Percentiles rank a stretch among this genome's conserved stretches.
These are phyloP conservation scores for Phytophthora idaei DNA, from an alignment of 352 stramenopile species.

Conservation along the genomic window DNA sequence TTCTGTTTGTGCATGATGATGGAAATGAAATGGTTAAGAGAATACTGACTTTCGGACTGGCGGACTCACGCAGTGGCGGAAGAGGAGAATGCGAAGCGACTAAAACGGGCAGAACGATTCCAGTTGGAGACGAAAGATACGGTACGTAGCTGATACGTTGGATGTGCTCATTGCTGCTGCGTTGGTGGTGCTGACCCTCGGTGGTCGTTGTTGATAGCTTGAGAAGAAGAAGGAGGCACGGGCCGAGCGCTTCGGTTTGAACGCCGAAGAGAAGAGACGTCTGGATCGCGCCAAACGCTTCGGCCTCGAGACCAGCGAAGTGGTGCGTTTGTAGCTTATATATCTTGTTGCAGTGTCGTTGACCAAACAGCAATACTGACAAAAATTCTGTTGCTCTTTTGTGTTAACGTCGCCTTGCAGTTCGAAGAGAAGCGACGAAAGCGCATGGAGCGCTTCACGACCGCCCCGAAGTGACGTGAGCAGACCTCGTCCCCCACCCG, in stretches of 20 bases:
- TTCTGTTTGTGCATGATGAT: not conserved
- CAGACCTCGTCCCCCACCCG: not conserved
- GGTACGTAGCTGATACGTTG: conserved; percentile 37
- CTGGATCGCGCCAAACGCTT: conserved; percentile 88
- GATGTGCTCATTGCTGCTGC: conserved; percentile 13
- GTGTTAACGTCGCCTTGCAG: conserved; percentile 28
- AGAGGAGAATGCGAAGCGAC: conserved; percentile 69
- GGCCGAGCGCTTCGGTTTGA: conserved; percentile 83
- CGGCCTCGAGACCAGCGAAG: conserved; percentile 78
- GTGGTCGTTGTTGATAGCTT: conserved; percentile 43
- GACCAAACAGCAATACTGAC: conserved; percentile 12
- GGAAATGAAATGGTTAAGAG: not conserved
- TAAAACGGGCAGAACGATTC: conserved; percentile 80
- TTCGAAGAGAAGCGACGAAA: conserved; percentile 81
- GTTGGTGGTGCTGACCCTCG: conserved; percentile 7
- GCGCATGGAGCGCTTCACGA: conserved; percentile 70
- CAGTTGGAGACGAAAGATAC: conserved; percentile 78
- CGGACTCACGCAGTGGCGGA: conserved; percentile 32
- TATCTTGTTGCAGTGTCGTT: conserved; percentile 8
- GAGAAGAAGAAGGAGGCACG: conserved; percentile 84
- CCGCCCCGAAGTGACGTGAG: conserved; percentile 32
- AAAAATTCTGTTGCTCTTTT: conserved; percentile 10
- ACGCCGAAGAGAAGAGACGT: conserved; percentile 78
- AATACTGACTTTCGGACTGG: conserved; percentile 6
- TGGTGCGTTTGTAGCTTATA: conserved; percentile 48